Percentiles rank a stretch among this genome's conserved stretches.
phyloP scores from a whole-genome alignment of 73 alveolate species.

The Blepharisma stoltei region DNA sequence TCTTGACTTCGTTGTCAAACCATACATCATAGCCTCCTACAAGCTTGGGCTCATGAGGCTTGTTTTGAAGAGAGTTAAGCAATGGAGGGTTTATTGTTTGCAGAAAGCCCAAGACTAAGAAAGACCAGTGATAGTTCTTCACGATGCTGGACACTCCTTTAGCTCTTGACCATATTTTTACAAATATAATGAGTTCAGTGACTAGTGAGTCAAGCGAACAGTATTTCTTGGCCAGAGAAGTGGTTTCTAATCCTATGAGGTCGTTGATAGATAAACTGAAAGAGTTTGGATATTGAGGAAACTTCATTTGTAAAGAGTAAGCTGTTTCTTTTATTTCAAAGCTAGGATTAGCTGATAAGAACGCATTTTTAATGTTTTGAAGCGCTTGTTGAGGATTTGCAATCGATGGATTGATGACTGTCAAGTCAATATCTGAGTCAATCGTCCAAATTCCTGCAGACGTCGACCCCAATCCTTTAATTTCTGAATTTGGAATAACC shows the following conservation, averaged over 20 bases:
- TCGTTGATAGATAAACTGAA: not conserved
- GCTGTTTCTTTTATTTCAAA: too few relatives aligned
- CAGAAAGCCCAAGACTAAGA: not conserved
- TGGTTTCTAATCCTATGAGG: not conserved
- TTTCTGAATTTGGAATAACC: too few relatives aligned
- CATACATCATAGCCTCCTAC: constrained; percentile 18
- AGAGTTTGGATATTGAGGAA: too few relatives aligned
- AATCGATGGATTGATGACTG: too few relatives aligned
- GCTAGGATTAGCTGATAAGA: too few relatives aligned
- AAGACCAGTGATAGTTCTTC: not conserved
- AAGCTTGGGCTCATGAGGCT: not conserved
- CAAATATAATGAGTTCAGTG: constrained; percentile 5
- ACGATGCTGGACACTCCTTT: not conserved
- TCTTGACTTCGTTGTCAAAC: not conserved
- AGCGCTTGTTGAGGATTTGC: too few relatives aligned
- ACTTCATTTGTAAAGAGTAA: too few relatives aligned
- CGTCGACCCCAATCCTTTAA: too few relatives aligned
- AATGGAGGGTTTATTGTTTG: not conserved
- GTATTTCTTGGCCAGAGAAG: not conserved
- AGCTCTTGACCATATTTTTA: constrained; percentile 5
- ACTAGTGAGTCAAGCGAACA: not conserved
- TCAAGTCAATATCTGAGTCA: too few relatives aligned
- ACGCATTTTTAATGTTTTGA: too few relatives aligned
- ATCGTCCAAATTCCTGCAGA: too few relatives aligned
- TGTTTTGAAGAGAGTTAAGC: not conserved